Base-by-base conservation (phyloP, 2,329 filamentous ascomycete genomes). In the Paracoccidioides lutzii region DNA sequence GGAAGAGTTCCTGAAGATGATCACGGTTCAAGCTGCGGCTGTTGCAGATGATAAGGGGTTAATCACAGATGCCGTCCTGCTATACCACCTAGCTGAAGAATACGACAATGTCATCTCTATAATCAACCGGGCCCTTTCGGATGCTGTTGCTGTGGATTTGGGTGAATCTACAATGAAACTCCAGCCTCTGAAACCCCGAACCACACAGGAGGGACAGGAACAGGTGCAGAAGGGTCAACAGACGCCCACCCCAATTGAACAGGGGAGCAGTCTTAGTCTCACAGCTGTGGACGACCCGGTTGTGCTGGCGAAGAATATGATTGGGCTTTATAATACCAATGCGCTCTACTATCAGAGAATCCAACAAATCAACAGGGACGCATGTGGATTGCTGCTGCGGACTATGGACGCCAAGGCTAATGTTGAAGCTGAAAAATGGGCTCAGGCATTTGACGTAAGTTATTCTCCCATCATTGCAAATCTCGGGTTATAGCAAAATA, bases 41-140 rank as follows among this genome's bases (percentile, higher is more conserved):
- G 88, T 90, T 65, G 93, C 93, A 4, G 91, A 98, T 63, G 91
- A 97, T 69, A 94, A 91, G 64, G 91, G 93, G 42, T 82, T 94
- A 52, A 90, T 86, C 1, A 94, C 91, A 0, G 93, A 98, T 71
- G 90, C 94, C 2, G 91, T 97, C 12, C 78, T 98, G 52, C 78
- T 98, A 53, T 97, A 95, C 70, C 91, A 98, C 69, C 78, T 98
- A 45, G 91, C 93, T 0, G 88, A 89, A 65, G 90, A 98, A 69
- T 97, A 95, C 68, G 90, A 98, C 69, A 90, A 84, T 54, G 94
- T 97, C n/a, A 83, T 96, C 45, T 77, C 81, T 32, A 91, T 97
- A 61, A 82, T 97, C 66, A 95, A 90, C 71, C 85, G 90, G 42
- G 86, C 90, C 3, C 78, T 98, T 40, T 94, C 90, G 55, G 90